Evolutionary conservation across 208 protist genomes (phyloP).

Genomic region (Herpetomonas samuelpessoai): DNA sequence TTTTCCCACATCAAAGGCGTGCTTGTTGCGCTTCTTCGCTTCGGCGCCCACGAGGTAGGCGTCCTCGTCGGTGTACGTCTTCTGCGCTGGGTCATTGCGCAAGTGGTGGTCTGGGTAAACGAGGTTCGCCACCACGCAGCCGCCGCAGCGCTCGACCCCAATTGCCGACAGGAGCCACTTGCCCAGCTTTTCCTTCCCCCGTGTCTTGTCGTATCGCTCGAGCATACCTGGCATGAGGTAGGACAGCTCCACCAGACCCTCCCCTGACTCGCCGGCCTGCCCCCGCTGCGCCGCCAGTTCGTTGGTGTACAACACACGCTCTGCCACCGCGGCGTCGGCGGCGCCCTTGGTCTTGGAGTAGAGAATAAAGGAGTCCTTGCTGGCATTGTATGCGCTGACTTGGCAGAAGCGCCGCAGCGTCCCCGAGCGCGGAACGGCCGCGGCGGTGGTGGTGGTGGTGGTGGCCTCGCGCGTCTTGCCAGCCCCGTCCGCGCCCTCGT

Average conservation of each 20-base stretch:
- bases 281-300: background rate
- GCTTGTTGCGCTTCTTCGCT: constrained; percentile 15
- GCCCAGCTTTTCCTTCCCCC: constrained; percentile 44
- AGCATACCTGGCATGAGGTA: constrained; percentile 62
- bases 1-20: background rate
- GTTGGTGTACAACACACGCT: constrained; percentile 30
- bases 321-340: constrained; percentile 49
- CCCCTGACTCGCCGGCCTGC: background rate
- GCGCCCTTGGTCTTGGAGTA: constrained; percentile 72
- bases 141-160: constrained; percentile 48
- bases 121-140: constrained; percentile 38
- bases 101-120: constrained; percentile 7
- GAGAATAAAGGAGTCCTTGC: constrained; percentile 50
- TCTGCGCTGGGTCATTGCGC: constrained; percentile 14
- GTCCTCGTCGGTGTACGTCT: no score
- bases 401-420: constrained; percentile 40
- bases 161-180: constrained; percentile 35
- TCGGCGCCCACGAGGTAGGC: background rate
- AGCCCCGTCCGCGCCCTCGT: background rate
- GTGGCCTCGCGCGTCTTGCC: background rate
- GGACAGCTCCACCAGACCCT: constrained; percentile 27
- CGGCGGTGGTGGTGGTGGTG: constrained; percentile 16
- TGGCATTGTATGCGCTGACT: constrained; percentile 53
- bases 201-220: constrained; percentile 49
- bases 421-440: constrained; percentile 14